Conservation (phyloP, 495 filamentous ascomycete species). For the Entonaema liquescens region DNA sequence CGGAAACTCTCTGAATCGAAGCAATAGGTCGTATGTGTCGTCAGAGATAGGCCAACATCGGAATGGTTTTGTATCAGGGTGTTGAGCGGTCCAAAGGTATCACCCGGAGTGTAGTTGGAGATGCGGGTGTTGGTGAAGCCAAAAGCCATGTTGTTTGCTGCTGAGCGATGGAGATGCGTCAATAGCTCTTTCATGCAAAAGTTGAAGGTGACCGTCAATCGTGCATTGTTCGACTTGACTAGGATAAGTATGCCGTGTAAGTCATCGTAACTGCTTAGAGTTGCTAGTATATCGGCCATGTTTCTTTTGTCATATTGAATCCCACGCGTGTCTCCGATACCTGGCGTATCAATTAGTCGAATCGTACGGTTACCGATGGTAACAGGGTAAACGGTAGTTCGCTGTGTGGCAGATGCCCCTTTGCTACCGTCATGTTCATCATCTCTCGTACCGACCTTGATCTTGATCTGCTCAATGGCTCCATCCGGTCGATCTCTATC, state of each 20-base stretch:
- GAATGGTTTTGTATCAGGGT: not conserved
- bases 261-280: not conserved
- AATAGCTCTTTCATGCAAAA: constrained; percentile 3
- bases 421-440: not conserved
- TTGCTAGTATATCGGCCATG: constrained; percentile 1
- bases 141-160: not conserved
- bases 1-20: constrained; percentile 14
- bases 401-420: not conserved
- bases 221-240: not conserved
- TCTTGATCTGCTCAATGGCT: not conserved
- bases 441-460: not conserved
- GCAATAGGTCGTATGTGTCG: not conserved
- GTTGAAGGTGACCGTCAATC: not conserved
- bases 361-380: not conserved
- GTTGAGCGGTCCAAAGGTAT: not conserved
- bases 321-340: constrained; percentile 5
- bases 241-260: constrained; percentile 3
- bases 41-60: not conserved
- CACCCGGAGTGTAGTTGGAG: not conserved
- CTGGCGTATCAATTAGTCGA: constrained; percentile 1
- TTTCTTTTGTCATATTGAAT: constrained; percentile 2
- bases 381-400: not conserved
- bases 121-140: constrained; percentile 1
- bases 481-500: not conserved
- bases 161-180: constrained; percentile 1